Evolutionary conservation across 495 filamentous ascomycete genomes (phyloP), one percentile per base, ranked within the genome.

Genomic region (Glutinoglossum americanum): DNA sequence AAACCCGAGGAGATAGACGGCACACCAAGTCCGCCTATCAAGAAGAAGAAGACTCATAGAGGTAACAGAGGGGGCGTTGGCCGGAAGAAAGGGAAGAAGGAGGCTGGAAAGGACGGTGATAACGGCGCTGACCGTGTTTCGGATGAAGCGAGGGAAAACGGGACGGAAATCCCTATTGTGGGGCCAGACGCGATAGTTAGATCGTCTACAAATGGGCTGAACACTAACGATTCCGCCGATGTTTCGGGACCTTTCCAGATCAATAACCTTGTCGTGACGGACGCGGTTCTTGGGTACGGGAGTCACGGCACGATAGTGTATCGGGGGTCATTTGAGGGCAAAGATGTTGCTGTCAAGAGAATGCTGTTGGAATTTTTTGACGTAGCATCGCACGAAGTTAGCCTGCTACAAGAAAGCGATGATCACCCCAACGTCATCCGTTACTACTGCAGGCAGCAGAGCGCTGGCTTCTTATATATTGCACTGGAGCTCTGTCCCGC

Each of bases 361-460:
- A 97, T 98, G 88, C 74, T 96, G 53, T 83, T 87, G 41, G 83
- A 92, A 59, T 94, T 94, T 66, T 94, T 85, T 67, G 92, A 95
- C 57, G 88, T 98, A 62, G 93, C 93, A 11, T 85, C 85, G 23
- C 90, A 95, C 60, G 92, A 98, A 65, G 90, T 94, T 1, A 81
- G 85, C 47, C 70, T 96, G 17, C 70, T 98, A 33, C 79, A 92
- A 60, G 86, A 95, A 64, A 94, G 89, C 62, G 92, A 98, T 63
- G 88, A 94, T 62, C 90, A 98, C 64, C 80, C 81, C 7, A 97
- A 98, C 64, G 90, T 98, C 39, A 94, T 98, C 62, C 85, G 92
- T 49, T 98, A 98, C 64, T 94, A 83, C 64, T 87, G 87, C 59
- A 89, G 92, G 64, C 86, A 93, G 64, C 80, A 87, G 62, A 85